Evolutionary conservation across 2,329 filamentous ascomycete genomes (phyloP).

Genomic region (Grosmannia serpens): DNA sequence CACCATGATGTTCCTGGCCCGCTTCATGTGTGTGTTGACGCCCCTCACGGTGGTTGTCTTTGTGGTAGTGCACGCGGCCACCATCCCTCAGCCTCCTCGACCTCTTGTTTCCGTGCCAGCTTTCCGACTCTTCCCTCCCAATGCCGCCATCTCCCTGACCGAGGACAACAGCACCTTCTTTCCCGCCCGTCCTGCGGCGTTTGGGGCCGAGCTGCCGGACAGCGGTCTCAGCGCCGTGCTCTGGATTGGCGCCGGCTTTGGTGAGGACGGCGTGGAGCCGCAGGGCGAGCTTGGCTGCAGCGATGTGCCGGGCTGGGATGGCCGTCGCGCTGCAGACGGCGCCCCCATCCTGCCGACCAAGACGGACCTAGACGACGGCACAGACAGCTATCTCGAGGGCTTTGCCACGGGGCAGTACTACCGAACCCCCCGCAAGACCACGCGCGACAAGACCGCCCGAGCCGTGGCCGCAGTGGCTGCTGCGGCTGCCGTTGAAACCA

Average conservation of each 20-base stretch:
- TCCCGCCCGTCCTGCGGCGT: conserved; percentile 82
- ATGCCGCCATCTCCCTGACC: conserved; percentile 89
- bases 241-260: conserved; percentile 89
- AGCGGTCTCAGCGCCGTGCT: conserved; percentile 77
- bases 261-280: conserved; percentile 58
- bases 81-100: background rate
- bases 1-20: conserved; percentile 1
- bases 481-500: background rate
- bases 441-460: background rate
- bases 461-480: background rate
- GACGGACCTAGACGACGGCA: conserved; percentile 54
- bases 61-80: conserved; percentile 1
- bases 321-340: conserved; percentile 29
- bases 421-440: conserved; percentile 1
- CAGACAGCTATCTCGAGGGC: conserved; percentile 72
- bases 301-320: conserved; percentile 82
- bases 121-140: conserved; percentile 85
- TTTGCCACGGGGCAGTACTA: conserved; percentile 14
- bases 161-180: conserved; percentile 99
- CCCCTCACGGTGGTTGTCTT: conserved; percentile 4
- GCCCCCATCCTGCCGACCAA: conserved; percentile 27
- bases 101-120: background rate
- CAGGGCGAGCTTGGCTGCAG: conserved; percentile 90
- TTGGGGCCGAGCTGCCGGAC: conserved; percentile 67
- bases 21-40: conserved; percentile 5